These are phyloP conservation scores for Termitomyces sp. DNA, from an alignment of 768 basidiomycete genomes.

Conservation along the genomic window DNA sequence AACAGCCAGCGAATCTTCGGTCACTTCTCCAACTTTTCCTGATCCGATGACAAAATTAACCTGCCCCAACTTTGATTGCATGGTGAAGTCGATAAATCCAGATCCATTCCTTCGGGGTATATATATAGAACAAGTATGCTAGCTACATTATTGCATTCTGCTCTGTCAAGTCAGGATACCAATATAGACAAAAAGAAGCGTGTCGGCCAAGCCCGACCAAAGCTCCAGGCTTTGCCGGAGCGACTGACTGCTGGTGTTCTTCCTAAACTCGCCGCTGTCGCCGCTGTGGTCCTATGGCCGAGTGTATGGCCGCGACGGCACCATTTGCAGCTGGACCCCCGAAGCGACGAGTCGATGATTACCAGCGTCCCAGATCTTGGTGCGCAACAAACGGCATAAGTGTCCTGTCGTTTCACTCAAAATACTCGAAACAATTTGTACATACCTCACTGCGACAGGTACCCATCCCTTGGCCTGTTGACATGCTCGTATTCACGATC, in stretches of 20 bases:
- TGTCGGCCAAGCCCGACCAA: background rate
- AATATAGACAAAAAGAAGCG: background rate
- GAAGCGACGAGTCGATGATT: slow-evolving; percentile 37
- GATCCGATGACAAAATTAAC: no score
- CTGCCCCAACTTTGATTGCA: no score
- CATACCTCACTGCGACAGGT: slow-evolving; percentile 37
- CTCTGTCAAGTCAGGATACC: background rate
- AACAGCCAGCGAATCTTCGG: no score
- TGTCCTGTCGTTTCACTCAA: no score
- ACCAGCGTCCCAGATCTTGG: slow-evolving; percentile 36
- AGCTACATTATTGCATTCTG: background rate
- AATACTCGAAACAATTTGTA: no score
- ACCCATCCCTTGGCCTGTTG: slow-evolving; percentile 22
- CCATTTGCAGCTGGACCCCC: slow-evolving; percentile 37
- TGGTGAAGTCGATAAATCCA: no score
- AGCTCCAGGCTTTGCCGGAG: background rate
- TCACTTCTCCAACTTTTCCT: no score
- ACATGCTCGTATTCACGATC: slow-evolving; percentile 33
- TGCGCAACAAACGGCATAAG: background rate
- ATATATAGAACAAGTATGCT: no score
- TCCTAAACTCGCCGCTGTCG: background rate
- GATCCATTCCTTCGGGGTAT: no score
- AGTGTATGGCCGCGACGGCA: slow-evolving; percentile 17
- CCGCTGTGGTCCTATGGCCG: background rate
- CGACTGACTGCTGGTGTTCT: background rate